Percentiles rank a stretch among this genome's conserved stretches.
phyloP scores from a whole-genome alignment of 2,329 filamentous ascomycete species.

The Onygenales sp. region DNA sequence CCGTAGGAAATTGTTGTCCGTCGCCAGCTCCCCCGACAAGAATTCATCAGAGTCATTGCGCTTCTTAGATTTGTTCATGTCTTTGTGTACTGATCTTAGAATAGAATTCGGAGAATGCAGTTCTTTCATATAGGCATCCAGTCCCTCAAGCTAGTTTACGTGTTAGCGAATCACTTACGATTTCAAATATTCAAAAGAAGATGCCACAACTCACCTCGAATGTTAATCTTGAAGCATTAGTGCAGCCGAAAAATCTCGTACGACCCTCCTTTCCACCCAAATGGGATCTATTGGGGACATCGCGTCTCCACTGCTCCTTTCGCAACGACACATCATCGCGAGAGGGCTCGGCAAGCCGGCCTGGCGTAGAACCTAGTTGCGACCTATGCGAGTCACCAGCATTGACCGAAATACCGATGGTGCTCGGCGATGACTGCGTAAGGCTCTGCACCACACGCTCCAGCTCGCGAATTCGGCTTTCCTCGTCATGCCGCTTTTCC shows the following conservation, averaged over 20 bases:
- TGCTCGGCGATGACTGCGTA: background rate
- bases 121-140: constrained; percentile 28
- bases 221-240: constrained; percentile 30
- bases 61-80: constrained; percentile 23
- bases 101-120: constrained; percentile 27
- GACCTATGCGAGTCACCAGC: background rate
- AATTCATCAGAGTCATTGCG: constrained; percentile 11
- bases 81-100: constrained; percentile 23
- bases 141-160: constrained; percentile 27
- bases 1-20: constrained; percentile 21
- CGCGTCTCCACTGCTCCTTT: background rate
- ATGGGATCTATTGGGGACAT: constrained; percentile 23
- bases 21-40: constrained; percentile 22
- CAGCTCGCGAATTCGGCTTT: background rate
- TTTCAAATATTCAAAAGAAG: background rate
- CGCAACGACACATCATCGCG: background rate
- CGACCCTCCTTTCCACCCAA: constrained; percentile 30
- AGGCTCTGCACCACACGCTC: background rate
- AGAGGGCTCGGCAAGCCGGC: background rate
- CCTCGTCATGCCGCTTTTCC: background rate
- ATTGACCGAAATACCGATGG: background rate
- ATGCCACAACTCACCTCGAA: constrained; percentile 21
- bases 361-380: background rate
- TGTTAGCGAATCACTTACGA: background rate
- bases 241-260: constrained; percentile 32